phyloP scores from a whole-genome alignment of 345 rosid species.

The Hypericum perforatum region DNA sequence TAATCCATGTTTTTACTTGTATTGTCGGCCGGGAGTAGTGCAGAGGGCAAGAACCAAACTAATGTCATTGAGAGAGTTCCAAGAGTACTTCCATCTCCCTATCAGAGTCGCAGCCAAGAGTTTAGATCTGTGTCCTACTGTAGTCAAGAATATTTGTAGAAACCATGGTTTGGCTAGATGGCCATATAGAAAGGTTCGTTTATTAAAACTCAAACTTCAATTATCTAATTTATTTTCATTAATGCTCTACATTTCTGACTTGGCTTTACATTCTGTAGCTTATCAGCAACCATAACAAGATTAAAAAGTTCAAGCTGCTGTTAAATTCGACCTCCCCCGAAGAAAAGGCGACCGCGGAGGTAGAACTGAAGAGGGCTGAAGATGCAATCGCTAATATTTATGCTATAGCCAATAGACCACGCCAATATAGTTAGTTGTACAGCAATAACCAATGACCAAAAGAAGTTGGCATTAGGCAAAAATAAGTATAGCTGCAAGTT shows the following conservation, averaged over 20 bases:
- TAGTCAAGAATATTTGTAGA: constrained; percentile 46
- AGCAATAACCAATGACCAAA: background rate
- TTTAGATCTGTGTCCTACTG: constrained; percentile 44
- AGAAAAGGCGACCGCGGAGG: constrained; percentile 18
- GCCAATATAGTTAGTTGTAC: no score
- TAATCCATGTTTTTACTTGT: background rate
- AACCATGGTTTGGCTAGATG: constrained; percentile 31
- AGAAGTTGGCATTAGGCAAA: constrained; percentile 2
- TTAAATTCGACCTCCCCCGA: constrained; percentile 12
- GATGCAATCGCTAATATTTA: constrained; percentile 15
- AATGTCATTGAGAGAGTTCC: constrained; percentile 30
- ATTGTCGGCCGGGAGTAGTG: constrained; percentile 1
- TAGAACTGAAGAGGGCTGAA: constrained; percentile 20
- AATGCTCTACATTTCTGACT: no score
- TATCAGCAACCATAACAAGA: constrained; percentile 25
- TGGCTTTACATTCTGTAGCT: constrained; percentile 18
- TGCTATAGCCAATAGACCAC: constrained; percentile 11
- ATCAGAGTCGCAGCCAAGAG: constrained; percentile 39
- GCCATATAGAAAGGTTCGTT: constrained; percentile 52
- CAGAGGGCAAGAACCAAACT: constrained; percentile 52
- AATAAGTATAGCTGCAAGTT: no score
- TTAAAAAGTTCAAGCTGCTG: constrained; percentile 4
- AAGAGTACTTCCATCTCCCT: constrained; percentile 36
- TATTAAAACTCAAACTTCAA: no score
- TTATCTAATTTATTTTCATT: no score